Base-by-base conservation (phyloP, 225 moss, liverwort and hornwort species). In the Polytrichum formosum region DNA sequence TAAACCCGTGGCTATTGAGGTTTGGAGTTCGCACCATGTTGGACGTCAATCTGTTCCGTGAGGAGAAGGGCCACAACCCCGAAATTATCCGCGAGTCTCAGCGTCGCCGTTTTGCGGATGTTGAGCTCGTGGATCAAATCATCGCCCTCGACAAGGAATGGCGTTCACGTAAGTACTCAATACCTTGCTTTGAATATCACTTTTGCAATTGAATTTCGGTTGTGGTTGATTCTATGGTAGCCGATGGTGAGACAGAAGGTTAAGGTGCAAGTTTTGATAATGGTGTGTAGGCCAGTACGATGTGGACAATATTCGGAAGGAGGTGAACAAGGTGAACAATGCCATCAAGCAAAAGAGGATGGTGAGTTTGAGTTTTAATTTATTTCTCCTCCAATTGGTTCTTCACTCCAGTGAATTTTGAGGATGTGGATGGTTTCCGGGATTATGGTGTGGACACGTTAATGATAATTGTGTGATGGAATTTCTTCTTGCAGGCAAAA, bases 61-160 rank as follows among this genome's bases (percentile, higher is more conserved):
- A 80, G 79, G 87, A 87, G 79, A 78, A 72, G 23, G 87, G 80
- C 54, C 61, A 78, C 17, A 55, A 83, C 66, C 83, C 80, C 0
- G 78, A 85, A 63, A 56, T 76, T 55, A 85, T 91, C 58, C 82
- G 87, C 18, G 89, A 95, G 79, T 95, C 92, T 16, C 85, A 92
- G 81, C 79, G 87, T 26, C 80, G 84, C 2, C 81, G 92, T 25
- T 79, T 63, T 37, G 78, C 55, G 8, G 84, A 75, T 4, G 92
- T 80, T 69, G 90, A 92, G 78, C 74, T 95, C 6, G 91, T 95
- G 74, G 94, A 92, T 31, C 83, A 91, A 78, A 84, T 92, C 55
- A 89, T 95, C 23, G 73, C 67, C 54, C 78, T 95, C 28, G 89
- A 95, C 74, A 79, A 83, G 64, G 77, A 78, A 7, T 92, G 86